Evolutionary conservation across 371 early-diverging fungal genomes (phyloP), one percentile per base, ranked within the genome.

Genomic region (Mortierella sp.): DNA sequence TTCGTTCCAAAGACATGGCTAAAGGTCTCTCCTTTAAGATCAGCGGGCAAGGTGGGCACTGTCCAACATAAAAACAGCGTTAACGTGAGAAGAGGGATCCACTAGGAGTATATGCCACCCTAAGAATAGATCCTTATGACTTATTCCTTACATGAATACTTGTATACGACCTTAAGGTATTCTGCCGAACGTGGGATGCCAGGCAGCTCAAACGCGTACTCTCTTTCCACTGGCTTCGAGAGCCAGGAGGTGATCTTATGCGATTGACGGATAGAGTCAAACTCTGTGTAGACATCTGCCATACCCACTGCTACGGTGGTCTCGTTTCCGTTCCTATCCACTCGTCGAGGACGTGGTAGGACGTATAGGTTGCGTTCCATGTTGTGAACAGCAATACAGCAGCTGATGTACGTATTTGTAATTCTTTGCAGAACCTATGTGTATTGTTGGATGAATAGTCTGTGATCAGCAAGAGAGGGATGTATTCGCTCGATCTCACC

Each of bases 161-260:
- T 82, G 78, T 97, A 97, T 15, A 86, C 84, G 0, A 96, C 89
- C 72, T 98, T 97, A 24, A 98, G 80, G 68, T 97, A 99, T 9
- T 93, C 87, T 3, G 91, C 82, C 47, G 92, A 87, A 0, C 83
- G 71, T 3, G 99, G 99, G 6, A 99, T 85, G 6, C 86, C 90
- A 2, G 92, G 87, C 2, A 92, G 49, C 64, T 98, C 99, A 72
- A 99, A 99, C 0, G 97, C 95, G 68, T 99, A 99, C 50, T 93
- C 92, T 50, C 97, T 87, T 15, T 81, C 68, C 0, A 94, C 95
- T 15, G 81, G 71, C 59, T 93, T 94, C 32, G 84, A 84, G 5
- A 73, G 83, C 57, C 85, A 86, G 32, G 78, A 70, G 2, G 81
- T 65, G 67, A 98, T 89, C 23, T 85, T 81, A 53, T 86, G 67